A percentile compares a stretch with the other conserved stretches of the same genome.
phyloP scores from a whole-genome alignment of 148 eudicot genomes.

The Pharnaceum exiguum region DNA sequence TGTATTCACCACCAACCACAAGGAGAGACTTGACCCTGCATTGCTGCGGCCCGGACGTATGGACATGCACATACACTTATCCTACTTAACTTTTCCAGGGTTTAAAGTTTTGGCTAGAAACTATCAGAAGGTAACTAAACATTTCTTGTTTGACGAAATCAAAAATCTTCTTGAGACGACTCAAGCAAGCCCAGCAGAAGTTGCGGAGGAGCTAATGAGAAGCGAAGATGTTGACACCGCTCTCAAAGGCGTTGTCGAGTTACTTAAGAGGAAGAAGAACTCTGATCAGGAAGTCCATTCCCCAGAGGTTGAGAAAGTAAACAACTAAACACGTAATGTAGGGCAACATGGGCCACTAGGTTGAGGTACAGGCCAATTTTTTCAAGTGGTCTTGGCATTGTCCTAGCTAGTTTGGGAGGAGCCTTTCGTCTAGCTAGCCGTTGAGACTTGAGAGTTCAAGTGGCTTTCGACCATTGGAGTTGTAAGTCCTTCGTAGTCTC shows the following conservation, averaged over 20 bases:
- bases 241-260: neutral
- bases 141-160: neutral
- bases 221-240: neutral
- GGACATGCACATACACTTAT: neutral
- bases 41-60: neutral
- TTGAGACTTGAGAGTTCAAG: no score
- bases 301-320: no score
- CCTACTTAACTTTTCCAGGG: neutral
- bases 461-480: no score
- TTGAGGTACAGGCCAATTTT: no score
- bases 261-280: neutral
- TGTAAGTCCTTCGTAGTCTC: no score
- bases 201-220: neutral
- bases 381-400: no score
- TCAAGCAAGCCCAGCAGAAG: neutral
- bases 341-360: no score
- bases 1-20: neutral
- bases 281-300: no score
- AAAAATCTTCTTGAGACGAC: neutral
- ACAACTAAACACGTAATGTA: no score
- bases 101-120: neutral
- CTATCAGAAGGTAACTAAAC: neutral
- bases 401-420: no score
- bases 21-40: neutral
- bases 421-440: no score